These are phyloP conservation scores for Penicillium frequentans DNA, from an alignment of 2,329 filamentous ascomycete species.

Conservation along the genomic window DNA sequence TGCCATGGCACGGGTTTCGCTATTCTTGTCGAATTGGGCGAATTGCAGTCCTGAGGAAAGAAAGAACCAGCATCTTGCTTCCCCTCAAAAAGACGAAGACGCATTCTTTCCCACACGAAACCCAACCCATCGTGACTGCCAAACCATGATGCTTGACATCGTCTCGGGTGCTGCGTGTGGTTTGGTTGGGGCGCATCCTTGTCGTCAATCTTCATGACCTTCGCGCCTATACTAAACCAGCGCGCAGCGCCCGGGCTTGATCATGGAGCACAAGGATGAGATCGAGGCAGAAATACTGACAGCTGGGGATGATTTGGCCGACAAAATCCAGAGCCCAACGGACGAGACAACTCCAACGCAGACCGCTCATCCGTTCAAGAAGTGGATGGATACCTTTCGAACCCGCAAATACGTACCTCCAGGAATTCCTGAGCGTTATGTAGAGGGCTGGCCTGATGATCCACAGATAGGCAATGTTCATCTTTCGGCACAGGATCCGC, in stretches of 20 bases:
- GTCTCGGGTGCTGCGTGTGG: conserved; percentile 1
- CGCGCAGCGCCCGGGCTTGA: conserved; percentile 8
- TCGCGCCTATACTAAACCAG: conserved; percentile 1
- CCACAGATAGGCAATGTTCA: conserved; percentile 3
- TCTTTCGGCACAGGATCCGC: conserved; percentile 28
- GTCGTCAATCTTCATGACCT: conserved; percentile 13
- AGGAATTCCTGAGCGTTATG: conserved; percentile 25
- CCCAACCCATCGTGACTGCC: conserved; percentile 15
- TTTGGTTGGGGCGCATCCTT: conserved; percentile 1
- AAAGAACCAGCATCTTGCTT: background rate
- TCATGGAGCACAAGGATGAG: conserved; percentile 9
- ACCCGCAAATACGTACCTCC: conserved; percentile 21
- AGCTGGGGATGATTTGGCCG: background rate
- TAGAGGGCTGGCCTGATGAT: conserved; percentile 39
- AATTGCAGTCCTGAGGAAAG: background rate
- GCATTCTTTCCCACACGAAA: conserved; percentile 1
- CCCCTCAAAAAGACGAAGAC: background rate
- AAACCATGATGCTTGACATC: conserved; percentile 9
- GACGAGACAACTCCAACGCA: conserved; percentile 4
- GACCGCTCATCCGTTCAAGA: conserved; percentile 30
- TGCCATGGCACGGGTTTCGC: background rate
- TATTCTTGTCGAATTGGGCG: background rate
- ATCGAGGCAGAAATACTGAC: conserved; percentile 2
- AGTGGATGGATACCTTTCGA: conserved; percentile 42
- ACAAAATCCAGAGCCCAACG: conserved; percentile 6